Base-by-base conservation (phyloP, 768 basidiomycete genomes). In the Amanita inopinata region DNA sequence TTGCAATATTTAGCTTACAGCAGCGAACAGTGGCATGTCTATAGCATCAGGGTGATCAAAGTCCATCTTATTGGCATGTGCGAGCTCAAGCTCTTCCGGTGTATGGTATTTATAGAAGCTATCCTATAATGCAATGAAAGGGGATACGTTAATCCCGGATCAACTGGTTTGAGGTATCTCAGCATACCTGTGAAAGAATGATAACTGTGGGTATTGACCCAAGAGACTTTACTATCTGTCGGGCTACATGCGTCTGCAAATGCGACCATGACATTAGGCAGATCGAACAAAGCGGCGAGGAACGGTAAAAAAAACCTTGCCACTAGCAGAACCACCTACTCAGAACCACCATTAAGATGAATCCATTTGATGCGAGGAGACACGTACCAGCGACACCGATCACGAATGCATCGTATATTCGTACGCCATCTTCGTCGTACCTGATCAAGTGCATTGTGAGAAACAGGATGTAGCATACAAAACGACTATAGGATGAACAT, bases 11-110 rank as follows among this genome's bases (percentile, higher is more conserved):
- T 20, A 25, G 66, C 79, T 46, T 56, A 91, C 87, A 37, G 78
- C 61, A 36, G 83, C 80, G 52, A 97, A 92, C 57, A 89, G 64
- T 1, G 79, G 74, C 74, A 91, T 85, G 61, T 99, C 94, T 38
- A 98, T 83, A 3, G 92, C 81, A 60, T 87, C 78, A 8, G 94
- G 94, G 52, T 92, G 88, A 55, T 99, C 94, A 49, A 93, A 84
- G 54, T 93, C 89, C 47, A 81, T 71, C 38, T 75, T 63, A 53
- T 81, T 93, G 12, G 76, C 73, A 57, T 90, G 83, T 0, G 94
- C 94, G n/a, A 85, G 68, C 4, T 67, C 72, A 14, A 90, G 68
- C 61, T 98, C 83, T 51, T 93, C 88, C 2, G 75, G 71, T 3
- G 71, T 73, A 53, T 90, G 86, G 34, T 64, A 63, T 53, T 83